Percentiles rank a stretch among this genome's conserved stretches.
Evolutionary conservation across 129 eudicot genomes (phyloP).

Genomic region (Ambrosia trifida): DNA sequence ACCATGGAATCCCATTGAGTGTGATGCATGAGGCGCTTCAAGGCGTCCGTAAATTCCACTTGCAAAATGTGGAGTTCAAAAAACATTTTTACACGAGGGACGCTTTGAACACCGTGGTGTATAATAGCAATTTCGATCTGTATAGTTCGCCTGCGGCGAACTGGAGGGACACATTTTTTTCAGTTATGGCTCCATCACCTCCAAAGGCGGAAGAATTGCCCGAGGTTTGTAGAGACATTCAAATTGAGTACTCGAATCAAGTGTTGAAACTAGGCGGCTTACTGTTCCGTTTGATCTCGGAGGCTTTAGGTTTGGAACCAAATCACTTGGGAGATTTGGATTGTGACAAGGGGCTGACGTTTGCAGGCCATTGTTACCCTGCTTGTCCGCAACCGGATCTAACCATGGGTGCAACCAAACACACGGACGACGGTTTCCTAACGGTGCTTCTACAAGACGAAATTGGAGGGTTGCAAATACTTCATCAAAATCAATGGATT

Average conservation of each 20-base stretch:
- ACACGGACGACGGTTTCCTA: slow-evolving; percentile 42
- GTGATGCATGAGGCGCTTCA: slow-evolving; percentile 43
- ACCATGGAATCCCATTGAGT: slow-evolving; percentile 48
- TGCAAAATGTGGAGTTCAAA: slow-evolving; percentile 27
- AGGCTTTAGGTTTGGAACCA: slow-evolving; percentile 51
- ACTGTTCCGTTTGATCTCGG: slow-evolving; percentile 43
- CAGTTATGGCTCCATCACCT: slow-evolving; percentile 28
- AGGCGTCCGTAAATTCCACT: slow-evolving; percentile 27
- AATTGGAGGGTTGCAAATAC: slow-evolving; percentile 53
- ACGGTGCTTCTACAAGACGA: slow-evolving; percentile 48
- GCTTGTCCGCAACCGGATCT: slow-evolving; percentile 54
- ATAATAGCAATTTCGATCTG: not conserved
- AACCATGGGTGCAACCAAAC: slow-evolving; percentile 42
- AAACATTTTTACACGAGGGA: slow-evolving; percentile 31
- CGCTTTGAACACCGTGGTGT: too few species aligned
- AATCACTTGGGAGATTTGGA: slow-evolving; percentile 34
- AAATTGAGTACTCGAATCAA: slow-evolving; percentile 40
- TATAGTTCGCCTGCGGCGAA: slow-evolving; percentile 12
- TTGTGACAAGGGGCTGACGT: slow-evolving; percentile 23
- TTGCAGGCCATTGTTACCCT: slow-evolving; percentile 40
- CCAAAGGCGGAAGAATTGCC: slow-evolving; percentile 29
- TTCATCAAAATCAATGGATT: slow-evolving; percentile 49
- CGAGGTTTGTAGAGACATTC: slow-evolving; percentile 44
- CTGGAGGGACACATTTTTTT: slow-evolving; percentile 29
- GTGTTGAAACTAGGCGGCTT: slow-evolving; percentile 26